These are phyloP conservation scores for Coemansia biformis DNA, from an alignment of 192 early-diverging fungal genomes.

Conservation along the genomic window DNA sequence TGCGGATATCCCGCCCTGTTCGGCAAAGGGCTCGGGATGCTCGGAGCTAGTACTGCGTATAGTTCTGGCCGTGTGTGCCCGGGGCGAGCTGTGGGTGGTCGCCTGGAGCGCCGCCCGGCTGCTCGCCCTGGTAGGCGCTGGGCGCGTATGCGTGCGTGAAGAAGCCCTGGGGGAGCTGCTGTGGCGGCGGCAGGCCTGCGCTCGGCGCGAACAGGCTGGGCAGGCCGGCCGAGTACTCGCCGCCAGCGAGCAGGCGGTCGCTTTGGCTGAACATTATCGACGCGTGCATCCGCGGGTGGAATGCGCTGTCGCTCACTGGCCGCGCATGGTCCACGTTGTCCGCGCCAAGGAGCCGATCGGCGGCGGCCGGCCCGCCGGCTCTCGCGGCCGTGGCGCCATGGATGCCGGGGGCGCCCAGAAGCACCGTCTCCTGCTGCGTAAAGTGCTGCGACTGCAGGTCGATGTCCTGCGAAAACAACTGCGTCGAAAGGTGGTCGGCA, in stretches of 20 bases:
- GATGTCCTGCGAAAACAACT: constrained; percentile 38
- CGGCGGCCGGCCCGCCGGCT: no score
- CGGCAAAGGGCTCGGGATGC: no score
- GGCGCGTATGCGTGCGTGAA: constrained; percentile 28
- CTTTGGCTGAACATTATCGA: constrained; percentile 48
- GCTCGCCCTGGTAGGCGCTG: constrained; percentile 7
- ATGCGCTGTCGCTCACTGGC: constrained; percentile 13
- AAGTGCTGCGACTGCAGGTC: constrained; percentile 33
- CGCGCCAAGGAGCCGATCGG: background rate
- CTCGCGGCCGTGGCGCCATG: constrained; percentile 1
- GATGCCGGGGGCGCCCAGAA: constrained; percentile 13
- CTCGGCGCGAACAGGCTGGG: background rate
- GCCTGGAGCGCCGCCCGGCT: constrained; percentile 1
- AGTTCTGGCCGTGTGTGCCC: constrained; percentile 32
- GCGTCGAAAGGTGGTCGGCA: constrained; percentile 20
- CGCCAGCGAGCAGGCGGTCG: constrained; percentile 33
- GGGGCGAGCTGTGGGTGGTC: constrained; percentile 21
- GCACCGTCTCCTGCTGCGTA: constrained; percentile 41
- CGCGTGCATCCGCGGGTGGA: constrained; percentile 43
- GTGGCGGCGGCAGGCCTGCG: constrained; percentile 4
- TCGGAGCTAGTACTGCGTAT: constrained; percentile 46
- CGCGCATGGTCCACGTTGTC: no score
- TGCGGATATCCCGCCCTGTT: no score
- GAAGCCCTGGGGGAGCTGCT: constrained; percentile 28
- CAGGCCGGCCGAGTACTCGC: no score